Base-by-base conservation (phyloP, 106 monocot species). In the Platanthera zijinensis region DNA sequence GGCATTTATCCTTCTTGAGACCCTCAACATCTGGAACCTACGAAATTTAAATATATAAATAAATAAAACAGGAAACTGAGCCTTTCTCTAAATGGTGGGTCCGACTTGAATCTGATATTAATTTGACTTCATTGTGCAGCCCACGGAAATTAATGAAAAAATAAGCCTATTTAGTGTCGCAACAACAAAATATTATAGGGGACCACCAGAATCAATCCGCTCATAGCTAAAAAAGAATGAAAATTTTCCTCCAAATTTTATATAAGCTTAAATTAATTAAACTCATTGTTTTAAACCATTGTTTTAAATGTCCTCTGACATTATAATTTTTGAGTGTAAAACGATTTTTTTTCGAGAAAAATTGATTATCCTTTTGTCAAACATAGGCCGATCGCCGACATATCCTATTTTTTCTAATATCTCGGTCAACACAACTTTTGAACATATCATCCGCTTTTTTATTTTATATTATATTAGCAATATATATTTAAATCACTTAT, bases 11-110 rank as follows among this genome's bases (percentile, higher is more conserved):
- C 78, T 88, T 76, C 64, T 83, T 64, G 71, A 81, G 18, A 51
- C 84, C 84, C 71, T 99, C 89, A 21, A 90, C 87, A 84, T 99
- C 97, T 25, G 97, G 97, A 59, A 94, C 88, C 97, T 99, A 74
- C 21, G 5, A 72, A 72, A 51, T 72, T 39, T 39, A 39, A 39
- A 39, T 39, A 39, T 39, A 39, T 39, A 39, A 39, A 39, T 39
- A 39, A 39, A 47, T 47, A 70, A 46, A 5, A 32, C 5, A 4
- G 9, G 48, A 48, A 15, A 70, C 7, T 17, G 70, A 47, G 45
- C 17, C 46, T 48, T 48, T 15, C 70, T 25, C 48, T 12, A 70
- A 70, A 70, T 4, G 67, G 45, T 48, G 17, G 48, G n/a, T 17
- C 46, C 70, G 48, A 9, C 14, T 48, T 70, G 48, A 70, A 70